phyloP scores from a whole-genome alignment of 139 green algal genomes.

The Micromonas pusilla region DNA sequence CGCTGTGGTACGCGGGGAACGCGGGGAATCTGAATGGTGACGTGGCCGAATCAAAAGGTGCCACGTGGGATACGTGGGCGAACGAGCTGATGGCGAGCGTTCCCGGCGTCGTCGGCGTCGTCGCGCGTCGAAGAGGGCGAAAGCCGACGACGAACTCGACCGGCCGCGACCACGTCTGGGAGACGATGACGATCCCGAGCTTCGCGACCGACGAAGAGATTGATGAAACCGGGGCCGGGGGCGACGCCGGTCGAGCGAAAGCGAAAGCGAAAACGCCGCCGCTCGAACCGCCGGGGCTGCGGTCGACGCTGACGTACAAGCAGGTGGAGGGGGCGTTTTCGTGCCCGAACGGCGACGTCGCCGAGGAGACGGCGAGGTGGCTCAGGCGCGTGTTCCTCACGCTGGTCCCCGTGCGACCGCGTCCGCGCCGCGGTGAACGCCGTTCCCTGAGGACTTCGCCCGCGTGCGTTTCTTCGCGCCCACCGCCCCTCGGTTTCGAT shows the following conservation, averaged over 20 bases:
- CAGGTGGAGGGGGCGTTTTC: slow-evolving; percentile 28
- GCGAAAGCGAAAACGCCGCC: too few relatives aligned
- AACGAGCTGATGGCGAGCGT: too few relatives aligned
- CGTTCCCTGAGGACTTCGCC: too few relatives aligned
- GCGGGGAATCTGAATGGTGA: not conserved
- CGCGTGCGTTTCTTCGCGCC: too few relatives aligned
- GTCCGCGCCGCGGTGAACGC: too few relatives aligned
- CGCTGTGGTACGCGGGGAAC: not conserved
- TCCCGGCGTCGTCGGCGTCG: too few relatives aligned
- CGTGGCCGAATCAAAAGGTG: not conserved
- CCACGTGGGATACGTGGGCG: not conserved
- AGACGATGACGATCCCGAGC: not conserved
- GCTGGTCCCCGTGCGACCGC: too few relatives aligned
- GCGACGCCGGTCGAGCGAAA: too few relatives aligned
- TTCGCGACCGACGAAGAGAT: not conserved
- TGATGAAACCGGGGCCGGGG: too few relatives aligned
- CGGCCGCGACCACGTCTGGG: not conserved
- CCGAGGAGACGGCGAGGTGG: slow-evolving; percentile 10
- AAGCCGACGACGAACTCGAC: not conserved
- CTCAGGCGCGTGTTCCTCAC: slow-evolving; percentile 1
- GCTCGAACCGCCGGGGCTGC: not conserved
- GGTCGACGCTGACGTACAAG: slow-evolving; percentile 18
- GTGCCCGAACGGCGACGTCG: slow-evolving; percentile 16
- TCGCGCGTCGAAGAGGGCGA: not conserved
- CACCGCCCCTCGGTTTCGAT: too few relatives aligned